phyloP scores from a whole-genome alignment of 2,329 filamentous ascomycete genomes.

The Trichophyton benhamiae region DNA sequence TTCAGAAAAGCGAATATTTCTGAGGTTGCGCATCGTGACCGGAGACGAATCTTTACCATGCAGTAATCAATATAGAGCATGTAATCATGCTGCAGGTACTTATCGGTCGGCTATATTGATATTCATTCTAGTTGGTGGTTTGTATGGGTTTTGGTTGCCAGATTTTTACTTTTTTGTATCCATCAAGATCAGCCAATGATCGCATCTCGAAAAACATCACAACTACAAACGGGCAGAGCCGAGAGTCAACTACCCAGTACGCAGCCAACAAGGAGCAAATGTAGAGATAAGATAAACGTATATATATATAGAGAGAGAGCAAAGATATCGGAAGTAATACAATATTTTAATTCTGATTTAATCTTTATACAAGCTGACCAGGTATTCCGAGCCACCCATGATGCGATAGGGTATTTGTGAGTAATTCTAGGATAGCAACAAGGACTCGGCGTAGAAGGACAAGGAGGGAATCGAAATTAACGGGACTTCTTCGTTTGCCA shows the following conservation, averaged over 20 bases:
- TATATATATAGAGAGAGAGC: neutral
- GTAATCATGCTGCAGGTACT: neutral
- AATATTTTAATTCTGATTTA: slow-evolving; percentile 1
- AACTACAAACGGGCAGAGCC: neutral
- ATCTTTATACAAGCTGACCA: slow-evolving; percentile 12
- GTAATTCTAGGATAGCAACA: neutral
- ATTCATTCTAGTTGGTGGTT: neutral
- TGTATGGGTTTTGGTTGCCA: neutral
- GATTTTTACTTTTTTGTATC: slow-evolving; percentile 4
- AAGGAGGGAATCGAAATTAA: slow-evolving; percentile 18
- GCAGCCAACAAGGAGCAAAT: neutral
- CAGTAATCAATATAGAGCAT: neutral
- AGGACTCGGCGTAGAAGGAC: neutral
- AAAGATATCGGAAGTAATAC: neutral
- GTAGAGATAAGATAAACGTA: neutral
- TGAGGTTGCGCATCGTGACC: slow-evolving; percentile 71
- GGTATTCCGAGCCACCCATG: slow-evolving; percentile 1
- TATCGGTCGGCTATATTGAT: neutral
- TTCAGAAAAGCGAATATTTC: slow-evolving; percentile 58
- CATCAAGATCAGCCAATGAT: slow-evolving; percentile 17
- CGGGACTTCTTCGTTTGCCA: slow-evolving; percentile 57
- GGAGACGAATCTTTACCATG: slow-evolving; percentile 18
- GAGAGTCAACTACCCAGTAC: neutral
- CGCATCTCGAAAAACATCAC: slow-evolving; percentile 12
- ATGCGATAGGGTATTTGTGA: neutral